Conservation (phyloP, 352 stramenopile species). For the Phytophthora quininea region DNA sequence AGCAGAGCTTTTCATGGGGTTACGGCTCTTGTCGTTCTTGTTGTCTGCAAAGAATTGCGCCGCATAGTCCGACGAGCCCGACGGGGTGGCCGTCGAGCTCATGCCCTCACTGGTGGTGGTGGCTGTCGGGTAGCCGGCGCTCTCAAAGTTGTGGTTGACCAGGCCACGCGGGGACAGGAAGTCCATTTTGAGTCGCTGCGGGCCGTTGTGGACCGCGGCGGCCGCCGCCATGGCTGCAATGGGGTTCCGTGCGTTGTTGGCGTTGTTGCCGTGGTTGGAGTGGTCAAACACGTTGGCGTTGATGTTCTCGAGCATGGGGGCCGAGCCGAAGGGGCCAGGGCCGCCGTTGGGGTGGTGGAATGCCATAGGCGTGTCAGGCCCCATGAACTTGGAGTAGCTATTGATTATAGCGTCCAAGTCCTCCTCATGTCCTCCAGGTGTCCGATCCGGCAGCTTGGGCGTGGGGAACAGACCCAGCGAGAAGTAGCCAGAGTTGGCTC, state of each 20-base stretch:
- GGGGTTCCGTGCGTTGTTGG: slow-evolving; percentile 22
- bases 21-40: slow-evolving; percentile 53
- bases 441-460: slow-evolving; percentile 38
- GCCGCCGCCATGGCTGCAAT: slow-evolving; percentile 37
- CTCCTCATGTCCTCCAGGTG: slow-evolving; percentile 42
- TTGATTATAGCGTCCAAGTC: slow-evolving; percentile 71
- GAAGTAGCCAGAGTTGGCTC: slow-evolving; percentile 52
- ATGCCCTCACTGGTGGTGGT: slow-evolving; percentile 23
- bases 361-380: slow-evolving; percentile 49
- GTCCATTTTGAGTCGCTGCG: slow-evolving; percentile 69
- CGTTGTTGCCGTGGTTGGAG: slow-evolving; percentile 37
- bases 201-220: slow-evolving; percentile 23
- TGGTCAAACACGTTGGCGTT: slow-evolving; percentile 68
- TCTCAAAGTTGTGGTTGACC: slow-evolving; percentile 44
- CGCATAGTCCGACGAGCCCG: slow-evolving; percentile 56
- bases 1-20: slow-evolving; percentile 40
- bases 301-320: slow-evolving; percentile 66
- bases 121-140: slow-evolving; percentile 36
- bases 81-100: slow-evolving; percentile 7
- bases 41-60: slow-evolving; percentile 73
- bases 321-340: slow-evolving; percentile 45
- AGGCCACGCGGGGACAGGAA: slow-evolving; percentile 40
- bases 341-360: slow-evolving; percentile 47
- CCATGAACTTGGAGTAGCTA: slow-evolving; percentile 80
- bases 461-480: slow-evolving; percentile 65